Evolutionary conservation across 2,329 filamentous ascomycete genomes (phyloP), one percentile per base, ranked within the genome.

Genomic region (Neofusicoccum cordaticola): DNA sequence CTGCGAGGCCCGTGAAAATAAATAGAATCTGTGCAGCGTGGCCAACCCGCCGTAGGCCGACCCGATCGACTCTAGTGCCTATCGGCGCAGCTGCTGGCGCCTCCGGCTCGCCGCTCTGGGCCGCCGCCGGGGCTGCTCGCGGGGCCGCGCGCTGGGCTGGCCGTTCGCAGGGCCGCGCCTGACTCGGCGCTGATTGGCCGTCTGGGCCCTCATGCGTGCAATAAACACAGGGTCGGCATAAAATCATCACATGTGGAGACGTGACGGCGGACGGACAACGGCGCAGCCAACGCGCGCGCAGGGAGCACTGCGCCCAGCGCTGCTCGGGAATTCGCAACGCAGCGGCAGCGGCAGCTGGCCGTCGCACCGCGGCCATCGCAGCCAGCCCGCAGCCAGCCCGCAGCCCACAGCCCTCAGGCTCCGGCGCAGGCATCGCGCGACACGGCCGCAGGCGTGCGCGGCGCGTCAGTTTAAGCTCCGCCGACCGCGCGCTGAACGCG

Each of bases 1-100:
- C 56, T 60, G 56, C 56, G 56, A 60, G 56, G 56, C 31, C 56
- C 56, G 56, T 60, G 56, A 60, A 60, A 60, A 37, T 37, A 60
- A 47, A 60, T 47, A 47, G 56, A 60, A 60, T 60, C 56, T 60
- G 56, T 60, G 56, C 56, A 60, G 41, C 56, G 56, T 37, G 56
- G 53, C 53, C 41, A 17, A 19, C 41, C 39, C 53, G 12, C 53
- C 53, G 39, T 34, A 45, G n/a, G 6, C 22, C 53, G 41, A 37
- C 56, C 56, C 56, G 56, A 60, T 60, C 56, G 27, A 60, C 56
- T 60, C 42, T 60, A 60, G 56, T 17, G 56, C 41, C 15, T 17
- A 44, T 44, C 41, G 41, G 41, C 13, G 41, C 41, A 44, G 41
- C 41, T 44, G 41, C 27, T 31, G 27, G 27, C 27, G 27, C 37